These are phyloP conservation scores for Fusarium citri DNA, from an alignment of 2,329 filamentous ascomycete genomes.

Conservation along the genomic window DNA sequence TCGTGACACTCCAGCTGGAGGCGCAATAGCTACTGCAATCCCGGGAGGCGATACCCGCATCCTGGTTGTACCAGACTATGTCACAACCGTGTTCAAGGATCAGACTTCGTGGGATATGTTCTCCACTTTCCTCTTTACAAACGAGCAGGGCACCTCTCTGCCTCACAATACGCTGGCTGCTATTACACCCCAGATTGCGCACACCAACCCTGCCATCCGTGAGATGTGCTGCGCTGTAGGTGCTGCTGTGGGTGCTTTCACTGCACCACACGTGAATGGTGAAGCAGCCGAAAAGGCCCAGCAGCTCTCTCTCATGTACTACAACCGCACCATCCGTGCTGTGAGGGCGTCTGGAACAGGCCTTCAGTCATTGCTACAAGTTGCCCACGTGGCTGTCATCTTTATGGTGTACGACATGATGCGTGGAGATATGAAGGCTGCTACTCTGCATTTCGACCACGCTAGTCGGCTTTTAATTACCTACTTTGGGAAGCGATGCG, in stretches of 20 bases:
- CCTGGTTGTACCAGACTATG: conserved; percentile 23
- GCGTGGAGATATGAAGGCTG: conserved; percentile 32
- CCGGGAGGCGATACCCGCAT: conserved; percentile 28
- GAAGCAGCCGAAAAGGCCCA: conserved; percentile 22
- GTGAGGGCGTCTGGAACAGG: conserved; percentile 6
- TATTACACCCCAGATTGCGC: conserved; percentile 39
- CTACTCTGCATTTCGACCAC: conserved; percentile 36
- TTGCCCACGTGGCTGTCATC: conserved; percentile 38
- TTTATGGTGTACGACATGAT: conserved; percentile 41
- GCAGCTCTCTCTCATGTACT: conserved; percentile 29
- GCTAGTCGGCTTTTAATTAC: conserved; percentile 31
- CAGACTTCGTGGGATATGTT: conserved; percentile 43
- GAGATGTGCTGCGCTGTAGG: conserved; percentile 41
- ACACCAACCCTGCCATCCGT: conserved; percentile 28
- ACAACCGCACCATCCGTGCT: conserved; percentile 35
- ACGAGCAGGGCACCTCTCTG: conserved; percentile 30
- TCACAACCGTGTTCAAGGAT: conserved; percentile 32
- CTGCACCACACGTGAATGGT: conserved; percentile 8
- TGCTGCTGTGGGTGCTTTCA: conserved; percentile 32
- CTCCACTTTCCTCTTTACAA: conserved; percentile 35
- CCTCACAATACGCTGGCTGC: conserved; percentile 35
- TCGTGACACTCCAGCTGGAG: background rate
- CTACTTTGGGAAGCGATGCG: conserved; percentile 32
- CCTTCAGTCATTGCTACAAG: background rate
- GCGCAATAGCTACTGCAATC: background rate